Percentiles rank a stretch among this genome's conserved stretches.
Conservation (phyloP, 2,329 filamentous ascomycete species). For the Pestalotiopsis fici region DNA sequence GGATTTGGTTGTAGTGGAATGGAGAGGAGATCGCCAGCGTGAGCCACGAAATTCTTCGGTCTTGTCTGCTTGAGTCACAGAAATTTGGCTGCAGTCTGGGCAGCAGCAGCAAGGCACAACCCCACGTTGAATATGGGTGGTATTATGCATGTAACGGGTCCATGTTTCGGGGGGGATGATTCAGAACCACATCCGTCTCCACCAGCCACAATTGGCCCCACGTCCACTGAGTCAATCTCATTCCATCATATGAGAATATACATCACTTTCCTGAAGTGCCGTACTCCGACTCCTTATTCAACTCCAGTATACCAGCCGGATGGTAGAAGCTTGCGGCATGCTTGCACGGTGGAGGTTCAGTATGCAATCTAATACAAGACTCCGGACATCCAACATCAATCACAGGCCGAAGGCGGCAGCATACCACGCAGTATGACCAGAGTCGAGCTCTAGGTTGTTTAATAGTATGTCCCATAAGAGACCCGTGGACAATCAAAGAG, state of each 20-base stretch:
- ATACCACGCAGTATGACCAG: not conserved
- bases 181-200: not conserved
- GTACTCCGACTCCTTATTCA: too few relatives aligned
- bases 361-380: not conserved
- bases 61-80: not conserved
- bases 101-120: not conserved
- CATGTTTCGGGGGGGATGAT: not conserved
- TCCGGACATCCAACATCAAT: not conserved
- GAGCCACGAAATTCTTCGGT: not conserved
- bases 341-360: not conserved
- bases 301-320: too few relatives aligned
- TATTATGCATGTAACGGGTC: not conserved
- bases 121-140: slow-evolving; percentile 4
- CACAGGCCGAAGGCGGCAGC: too few relatives aligned
- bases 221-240: not conserved
- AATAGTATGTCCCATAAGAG: not conserved
- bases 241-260: too few relatives aligned
- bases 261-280: too few relatives aligned
- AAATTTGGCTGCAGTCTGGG: slow-evolving; percentile 2
- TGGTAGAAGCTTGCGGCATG: too few relatives aligned
- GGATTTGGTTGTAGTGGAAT: not conserved
- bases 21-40: not conserved
- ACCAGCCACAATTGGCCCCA: not conserved
- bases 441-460: not conserved
- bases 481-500: not conserved